Percentiles rank a stretch among this genome's conserved stretches.
These are phyloP conservation scores for Thielaviopsis populi DNA, from an alignment of 2,329 filamentous ascomycete genomes.

Conservation along the genomic window DNA sequence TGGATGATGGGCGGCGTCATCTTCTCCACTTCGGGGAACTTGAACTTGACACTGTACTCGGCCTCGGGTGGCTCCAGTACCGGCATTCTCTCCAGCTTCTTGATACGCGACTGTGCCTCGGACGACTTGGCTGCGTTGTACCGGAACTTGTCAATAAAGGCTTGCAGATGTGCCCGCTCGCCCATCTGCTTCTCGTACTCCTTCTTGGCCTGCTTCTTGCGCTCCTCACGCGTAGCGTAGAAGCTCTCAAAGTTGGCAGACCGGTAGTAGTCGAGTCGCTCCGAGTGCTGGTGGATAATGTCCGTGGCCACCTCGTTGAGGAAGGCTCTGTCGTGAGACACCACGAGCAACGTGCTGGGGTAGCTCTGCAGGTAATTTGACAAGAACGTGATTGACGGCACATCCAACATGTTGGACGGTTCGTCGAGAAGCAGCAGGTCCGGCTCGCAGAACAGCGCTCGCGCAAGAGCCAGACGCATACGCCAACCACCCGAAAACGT, in stretches of 20 bases:
- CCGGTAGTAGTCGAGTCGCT: constrained; percentile 96
- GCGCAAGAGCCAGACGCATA: constrained; percentile 88
- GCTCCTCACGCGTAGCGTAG: constrained; percentile 93
- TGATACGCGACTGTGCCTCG: constrained; percentile 95
- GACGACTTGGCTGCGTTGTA: constrained; percentile 99
- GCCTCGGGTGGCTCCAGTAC: constrained; percentile 77
- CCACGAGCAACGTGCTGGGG: constrained; percentile 86
- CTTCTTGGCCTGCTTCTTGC: constrained; percentile 87
- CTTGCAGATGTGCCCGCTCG: constrained; percentile 80
- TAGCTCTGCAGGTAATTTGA: constrained; percentile 89
- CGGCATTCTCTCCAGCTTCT: constrained; percentile 97
- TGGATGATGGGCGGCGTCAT: constrained; percentile 94
- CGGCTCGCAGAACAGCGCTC: constrained; percentile 95
- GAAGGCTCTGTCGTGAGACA: constrained; percentile 98
- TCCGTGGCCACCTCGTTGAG: constrained; percentile 98
- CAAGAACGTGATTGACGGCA: constrained; percentile 97
- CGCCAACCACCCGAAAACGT: constrained; percentile 99
- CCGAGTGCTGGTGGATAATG: constrained; percentile 96
- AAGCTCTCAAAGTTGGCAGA: constrained; percentile 94
- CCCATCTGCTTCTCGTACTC: constrained; percentile 99
- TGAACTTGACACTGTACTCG: constrained; percentile 93
- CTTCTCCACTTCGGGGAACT: constrained; percentile 95
- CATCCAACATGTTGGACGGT: constrained; percentile 99
- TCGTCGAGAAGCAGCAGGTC: constrained; percentile 93
- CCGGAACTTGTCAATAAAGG: constrained; percentile 98